phyloP scores from a whole-genome alignment of 768 basidiomycete genomes.

The Serpula lacrymans region DNA sequence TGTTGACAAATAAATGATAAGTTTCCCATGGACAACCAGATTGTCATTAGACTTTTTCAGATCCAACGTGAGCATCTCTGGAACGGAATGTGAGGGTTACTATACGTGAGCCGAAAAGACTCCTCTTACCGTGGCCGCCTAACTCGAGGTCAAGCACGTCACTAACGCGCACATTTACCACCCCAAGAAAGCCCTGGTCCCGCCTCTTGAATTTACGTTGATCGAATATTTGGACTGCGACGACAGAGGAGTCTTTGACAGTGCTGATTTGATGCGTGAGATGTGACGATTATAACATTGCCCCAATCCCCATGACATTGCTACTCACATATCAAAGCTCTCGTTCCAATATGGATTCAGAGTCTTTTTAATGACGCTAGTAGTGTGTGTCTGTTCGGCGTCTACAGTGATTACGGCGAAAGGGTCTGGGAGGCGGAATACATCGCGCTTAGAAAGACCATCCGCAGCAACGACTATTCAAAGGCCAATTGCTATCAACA shows the following conservation, averaged over 20 bases:
- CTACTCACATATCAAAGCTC: constrained; percentile 89
- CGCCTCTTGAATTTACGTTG: constrained; percentile 98
- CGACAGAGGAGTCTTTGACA: constrained; percentile 96
- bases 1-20: constrained; percentile 94
- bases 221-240: constrained; percentile 98
- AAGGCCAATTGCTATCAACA: constrained; percentile 9
- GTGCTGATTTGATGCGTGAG: constrained; percentile 46
- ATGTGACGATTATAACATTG: too few species aligned
- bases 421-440: constrained; percentile 94
- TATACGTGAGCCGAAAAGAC: constrained; percentile 10
- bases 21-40: constrained; percentile 94
- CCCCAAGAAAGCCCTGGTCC: constrained; percentile 97
- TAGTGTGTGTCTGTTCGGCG: constrained; percentile 95
- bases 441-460: constrained; percentile 89
- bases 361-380: constrained; percentile 95
- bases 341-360: constrained; percentile 97
- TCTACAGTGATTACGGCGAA: constrained; percentile 99
- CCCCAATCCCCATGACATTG: background rate
- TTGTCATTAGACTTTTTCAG: constrained; percentile 99
- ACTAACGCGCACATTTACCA: constrained; percentile 91
- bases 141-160: constrained; percentile 90
- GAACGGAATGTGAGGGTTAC: constrained; percentile 9
- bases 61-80: constrained; percentile 96
- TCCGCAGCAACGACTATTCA: constrained; percentile 89
- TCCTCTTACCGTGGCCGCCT: constrained; percentile 82